Conservation (phyloP, 176 grass and related monocot species). For the Triticum urartu region DNA sequence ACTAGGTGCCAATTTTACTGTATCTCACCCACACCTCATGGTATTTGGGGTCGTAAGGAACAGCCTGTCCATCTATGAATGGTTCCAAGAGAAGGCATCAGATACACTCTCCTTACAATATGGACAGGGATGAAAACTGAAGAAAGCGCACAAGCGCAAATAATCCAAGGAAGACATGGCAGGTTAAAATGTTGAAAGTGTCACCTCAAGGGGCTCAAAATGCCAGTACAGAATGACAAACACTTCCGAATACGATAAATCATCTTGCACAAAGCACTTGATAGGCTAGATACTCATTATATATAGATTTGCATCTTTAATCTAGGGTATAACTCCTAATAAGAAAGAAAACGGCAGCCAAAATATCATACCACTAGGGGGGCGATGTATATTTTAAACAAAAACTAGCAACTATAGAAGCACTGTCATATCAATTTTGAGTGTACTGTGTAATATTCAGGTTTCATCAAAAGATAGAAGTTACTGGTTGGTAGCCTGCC, state of each 20-base stretch:
- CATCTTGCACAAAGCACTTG: background rate
- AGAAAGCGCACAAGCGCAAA: background rate
- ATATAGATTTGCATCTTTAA: too few species aligned
- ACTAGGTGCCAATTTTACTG: constrained; percentile 31
- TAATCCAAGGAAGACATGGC: background rate
- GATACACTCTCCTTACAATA: background rate
- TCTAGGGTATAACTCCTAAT: too few species aligned
- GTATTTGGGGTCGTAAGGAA: constrained; percentile 81
- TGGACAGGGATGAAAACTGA: background rate
- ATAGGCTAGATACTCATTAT: too few species aligned
- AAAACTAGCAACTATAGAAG: background rate
- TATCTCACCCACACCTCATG: constrained; percentile 87
- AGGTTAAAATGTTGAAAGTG: background rate
- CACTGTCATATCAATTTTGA: background rate
- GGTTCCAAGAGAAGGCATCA: constrained; percentile 46
- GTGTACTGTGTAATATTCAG: background rate
- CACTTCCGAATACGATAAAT: background rate
- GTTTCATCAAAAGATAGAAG: background rate
- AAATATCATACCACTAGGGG: background rate
- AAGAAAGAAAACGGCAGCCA: too few species aligned
- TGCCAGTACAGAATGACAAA: background rate
- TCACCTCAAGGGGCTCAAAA: background rate
- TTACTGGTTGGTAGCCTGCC: background rate
- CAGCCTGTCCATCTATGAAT: constrained; percentile 76
- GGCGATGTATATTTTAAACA: background rate